Conservation (phyloP, 2,329 filamentous ascomycete species). For the Colletotrichum limetticola region DNA sequence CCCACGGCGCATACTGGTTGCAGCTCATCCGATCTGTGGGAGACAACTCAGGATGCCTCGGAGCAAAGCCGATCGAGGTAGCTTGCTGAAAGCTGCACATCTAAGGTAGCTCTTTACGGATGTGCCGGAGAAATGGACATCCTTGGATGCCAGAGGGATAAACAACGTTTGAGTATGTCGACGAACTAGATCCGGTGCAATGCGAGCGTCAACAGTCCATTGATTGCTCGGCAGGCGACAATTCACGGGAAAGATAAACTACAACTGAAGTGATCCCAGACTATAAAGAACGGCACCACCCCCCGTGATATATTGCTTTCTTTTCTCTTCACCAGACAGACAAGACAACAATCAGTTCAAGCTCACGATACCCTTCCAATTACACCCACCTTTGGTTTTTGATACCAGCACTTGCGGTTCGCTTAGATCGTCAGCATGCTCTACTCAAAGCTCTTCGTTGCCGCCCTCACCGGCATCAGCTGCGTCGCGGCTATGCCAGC, state of each 20-base stretch:
- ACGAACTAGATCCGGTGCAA: background rate
- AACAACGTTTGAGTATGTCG: background rate
- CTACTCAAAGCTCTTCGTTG: constrained; percentile 19
- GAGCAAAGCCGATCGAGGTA: background rate
- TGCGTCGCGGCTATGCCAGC: constrained; percentile 27
- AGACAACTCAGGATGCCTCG: background rate
- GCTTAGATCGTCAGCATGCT: constrained; percentile 16
- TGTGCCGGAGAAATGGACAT: background rate
- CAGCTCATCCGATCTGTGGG: constrained; percentile 3
- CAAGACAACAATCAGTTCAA: constrained; percentile 20
- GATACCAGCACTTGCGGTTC: background rate
- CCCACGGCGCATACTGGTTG: background rate
- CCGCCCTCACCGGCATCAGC: constrained; percentile 20
- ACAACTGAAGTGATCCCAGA: background rate
- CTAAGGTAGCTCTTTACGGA: background rate
- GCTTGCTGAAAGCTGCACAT: background rate
- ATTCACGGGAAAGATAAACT: background rate
- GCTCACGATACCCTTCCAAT: constrained; percentile 18
- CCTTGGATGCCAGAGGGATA: background rate
- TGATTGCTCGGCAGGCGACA: background rate
- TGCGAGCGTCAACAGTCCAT: background rate
- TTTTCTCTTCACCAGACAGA: constrained; percentile 1
- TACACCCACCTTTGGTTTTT: constrained; percentile 7
- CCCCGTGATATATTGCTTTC: background rate
- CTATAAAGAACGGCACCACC: constrained; percentile 19